These are phyloP conservation scores for Arxiozyma telluris DNA, from an alignment of 1,139 yeast species.

Conservation along the genomic window DNA sequence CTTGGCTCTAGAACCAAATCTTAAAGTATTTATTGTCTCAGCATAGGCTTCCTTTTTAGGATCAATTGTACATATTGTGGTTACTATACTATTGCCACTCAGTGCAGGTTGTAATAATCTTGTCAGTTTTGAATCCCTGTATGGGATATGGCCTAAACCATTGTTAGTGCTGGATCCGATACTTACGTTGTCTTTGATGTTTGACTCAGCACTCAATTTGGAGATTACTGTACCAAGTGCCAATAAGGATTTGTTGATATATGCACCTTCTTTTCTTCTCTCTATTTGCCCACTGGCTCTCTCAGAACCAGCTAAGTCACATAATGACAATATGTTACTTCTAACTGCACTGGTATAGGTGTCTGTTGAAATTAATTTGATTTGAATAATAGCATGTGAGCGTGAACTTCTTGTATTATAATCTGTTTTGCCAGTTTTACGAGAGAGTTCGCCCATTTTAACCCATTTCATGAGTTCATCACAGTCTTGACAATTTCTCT, in stretches of 20 bases:
- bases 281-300: slow-evolving; percentile 72
- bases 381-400: slow-evolving; percentile 84
- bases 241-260: slow-evolving; percentile 77
- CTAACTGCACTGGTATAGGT: slow-evolving; percentile 36
- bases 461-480: slow-evolving; percentile 56
- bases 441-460: slow-evolving; percentile 57
- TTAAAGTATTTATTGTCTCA: slow-evolving; percentile 77
- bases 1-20: slow-evolving; percentile 92
- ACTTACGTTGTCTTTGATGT: slow-evolving; percentile 8
- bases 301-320: slow-evolving; percentile 96
- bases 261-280: slow-evolving; percentile 86
- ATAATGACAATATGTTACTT: slow-evolving; percentile 64
- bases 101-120: slow-evolving; percentile 83
- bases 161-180: slow-evolving; percentile 9
- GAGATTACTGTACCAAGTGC: slow-evolving; percentile 88
- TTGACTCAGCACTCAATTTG: slow-evolving; percentile 45
- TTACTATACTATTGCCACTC: slow-evolving; percentile 79
- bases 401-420: slow-evolving; percentile 77
- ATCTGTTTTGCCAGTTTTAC: slow-evolving; percentile 85
- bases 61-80: slow-evolving; percentile 77
- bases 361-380: slow-evolving; percentile 45
- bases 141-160: slow-evolving; percentile 56
- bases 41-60: slow-evolving; percentile 48
- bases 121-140: slow-evolving; percentile 85
- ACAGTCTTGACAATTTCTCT: slow-evolving; percentile 47